Evolutionary conservation across 1,284 basidiomycete species (phyloP).

Genomic region (Ustilago vetiveriae): DNA sequence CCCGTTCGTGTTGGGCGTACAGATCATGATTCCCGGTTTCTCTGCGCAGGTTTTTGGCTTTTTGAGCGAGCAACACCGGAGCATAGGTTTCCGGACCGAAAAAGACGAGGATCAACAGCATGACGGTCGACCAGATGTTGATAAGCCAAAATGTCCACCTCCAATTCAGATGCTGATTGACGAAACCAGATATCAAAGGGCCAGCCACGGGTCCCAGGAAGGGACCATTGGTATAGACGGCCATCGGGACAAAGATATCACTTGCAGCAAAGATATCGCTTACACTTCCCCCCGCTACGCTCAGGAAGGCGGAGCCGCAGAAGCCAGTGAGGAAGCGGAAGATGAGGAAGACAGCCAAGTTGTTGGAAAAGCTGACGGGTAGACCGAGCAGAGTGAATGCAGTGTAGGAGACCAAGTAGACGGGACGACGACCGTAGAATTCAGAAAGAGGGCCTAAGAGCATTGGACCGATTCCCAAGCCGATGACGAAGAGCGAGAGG

Average conservation of each 20-base stretch:
- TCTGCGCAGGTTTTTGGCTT: constrained; percentile 61
- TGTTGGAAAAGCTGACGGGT: constrained; percentile 59
- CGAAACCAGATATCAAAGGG: constrained; percentile 55
- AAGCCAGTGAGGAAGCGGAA: constrained; percentile 63
- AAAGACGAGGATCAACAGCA: constrained; percentile 60
- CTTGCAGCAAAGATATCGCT: constrained; percentile 58
- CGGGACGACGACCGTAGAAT: constrained; percentile 70
- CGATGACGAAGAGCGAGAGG: constrained; percentile 75
- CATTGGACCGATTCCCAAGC: constrained; percentile 64
- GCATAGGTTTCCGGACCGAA: constrained; percentile 66
- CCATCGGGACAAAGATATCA: constrained; percentile 64
- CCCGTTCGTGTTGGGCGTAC: constrained; percentile 26
- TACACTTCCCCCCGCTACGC: constrained; percentile 53
- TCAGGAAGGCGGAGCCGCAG: constrained; percentile 64
- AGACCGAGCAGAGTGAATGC: constrained; percentile 49
- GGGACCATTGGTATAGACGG: constrained; percentile 65
- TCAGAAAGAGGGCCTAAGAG: constrained; percentile 73
- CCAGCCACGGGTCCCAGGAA: constrained; percentile 57
- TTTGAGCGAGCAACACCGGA: constrained; percentile 57
- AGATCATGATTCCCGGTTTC: constrained; percentile 60
- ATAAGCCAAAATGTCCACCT: constrained; percentile 65
- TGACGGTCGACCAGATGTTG: constrained; percentile 55
- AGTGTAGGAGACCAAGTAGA: constrained; percentile 54
- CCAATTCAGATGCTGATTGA: constrained; percentile 64
- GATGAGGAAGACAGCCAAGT: constrained; percentile 61